phyloP scores from a whole-genome alignment of 78 protist species.

The Guillardia theta region DNA sequence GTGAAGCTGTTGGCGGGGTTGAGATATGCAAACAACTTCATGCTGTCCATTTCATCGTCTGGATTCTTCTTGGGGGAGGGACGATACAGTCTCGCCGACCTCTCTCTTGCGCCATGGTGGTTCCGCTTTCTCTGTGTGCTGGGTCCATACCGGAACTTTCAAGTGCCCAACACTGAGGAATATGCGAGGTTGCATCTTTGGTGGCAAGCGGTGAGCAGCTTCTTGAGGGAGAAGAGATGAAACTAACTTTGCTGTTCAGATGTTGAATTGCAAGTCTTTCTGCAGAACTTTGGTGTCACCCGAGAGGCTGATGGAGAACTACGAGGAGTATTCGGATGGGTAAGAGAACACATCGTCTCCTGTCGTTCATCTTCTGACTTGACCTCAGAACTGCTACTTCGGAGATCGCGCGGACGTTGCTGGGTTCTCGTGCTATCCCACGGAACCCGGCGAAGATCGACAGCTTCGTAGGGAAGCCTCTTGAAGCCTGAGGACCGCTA shows the following conservation, averaged over 20 bases:
- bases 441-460: too few species aligned
- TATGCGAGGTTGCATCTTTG: background rate
- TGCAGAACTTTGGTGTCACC: background rate
- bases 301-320: background rate
- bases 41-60: background rate
- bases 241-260: too few species aligned
- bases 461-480: too few species aligned
- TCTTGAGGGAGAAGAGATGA: too few species aligned
- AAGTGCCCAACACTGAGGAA: background rate
- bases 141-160: background rate
- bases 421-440: too few species aligned
- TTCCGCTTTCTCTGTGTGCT: background rate
- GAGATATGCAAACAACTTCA: background rate
- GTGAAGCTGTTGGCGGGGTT: background rate
- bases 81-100: background rate
- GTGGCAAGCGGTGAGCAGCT: background rate
- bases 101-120: background rate
- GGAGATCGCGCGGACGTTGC: background rate
- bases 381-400: background rate
- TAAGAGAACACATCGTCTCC: too few species aligned
- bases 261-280: background rate
- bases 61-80: background rate
- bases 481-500: too few species aligned
- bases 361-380: too few species aligned
- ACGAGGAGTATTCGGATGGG: background rate